Evolutionary conservation across 75 land plant species (phyloP), one percentile per base, ranked within the genome.

Genomic region (Gnetum montanum): DNA sequence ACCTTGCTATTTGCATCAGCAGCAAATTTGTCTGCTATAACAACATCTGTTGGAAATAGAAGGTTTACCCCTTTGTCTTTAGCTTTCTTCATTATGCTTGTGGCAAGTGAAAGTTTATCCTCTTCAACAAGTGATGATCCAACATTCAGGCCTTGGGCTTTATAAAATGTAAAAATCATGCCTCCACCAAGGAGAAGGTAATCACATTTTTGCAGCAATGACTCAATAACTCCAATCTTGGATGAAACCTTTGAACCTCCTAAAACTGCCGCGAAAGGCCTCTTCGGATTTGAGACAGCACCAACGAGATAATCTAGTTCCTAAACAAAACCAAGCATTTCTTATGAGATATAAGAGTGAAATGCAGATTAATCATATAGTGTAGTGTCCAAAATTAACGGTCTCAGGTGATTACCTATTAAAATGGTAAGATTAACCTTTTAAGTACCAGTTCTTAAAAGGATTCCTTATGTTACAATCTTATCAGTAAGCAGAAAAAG

Each of bases 201-300:
- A 54, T 86, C 79, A 57, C 78, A 78, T 60, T 82, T 87, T 34
- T 56, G 72, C 54, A 90, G 60, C 53, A 89, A 49, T 15, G 95
- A 85, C 28, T 89, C 95, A 26, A 89, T 89, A 45, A 89, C 86
- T 24, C 87, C 86, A 59, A 90, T 90, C 61, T 90, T 86, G 45
- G 70, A 58, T 18, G 91, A 90, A n/a, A 90, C 86, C 71, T 90
- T 90, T n/a, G 87, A 82, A n/a, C 96, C 96, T 41, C 95, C 95
- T 55, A 89, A 86, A 59, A 90, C 83, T 12, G 91, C 91, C 59
- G 90, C 91, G 68, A 86, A 90, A n/a, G 95, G 95, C 57, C 63
- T 87, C 67, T 72, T 76, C 0, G 95, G 95, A 49, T 77, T 81
- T 26, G 90, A 49, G 5, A 89, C 75, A 34, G 86, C 95, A 57